Percentiles rank a stretch among this genome's conserved stretches.
phyloP scores from a whole-genome alignment of 805 yeast genomes.

The Hanseniaspora clermontiae region DNA sequence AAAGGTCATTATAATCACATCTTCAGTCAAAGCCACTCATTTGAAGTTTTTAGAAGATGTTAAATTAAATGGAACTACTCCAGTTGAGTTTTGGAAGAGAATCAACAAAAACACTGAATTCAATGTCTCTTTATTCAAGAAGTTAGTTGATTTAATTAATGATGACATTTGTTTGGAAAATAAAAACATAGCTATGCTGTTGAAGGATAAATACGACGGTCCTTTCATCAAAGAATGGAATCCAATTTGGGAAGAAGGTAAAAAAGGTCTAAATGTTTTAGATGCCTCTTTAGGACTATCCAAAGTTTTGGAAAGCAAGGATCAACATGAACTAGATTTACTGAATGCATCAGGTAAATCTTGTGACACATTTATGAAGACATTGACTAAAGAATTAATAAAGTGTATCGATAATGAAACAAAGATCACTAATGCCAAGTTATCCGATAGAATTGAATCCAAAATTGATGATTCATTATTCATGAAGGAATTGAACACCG shows the following conservation, averaged over 20 bases:
- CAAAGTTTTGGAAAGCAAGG: conserved; percentile 58
- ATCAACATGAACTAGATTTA: conserved; percentile 57
- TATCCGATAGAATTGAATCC: conserved; percentile 65
- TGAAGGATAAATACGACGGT: conserved; percentile 70
- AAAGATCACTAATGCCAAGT: conserved; percentile 55
- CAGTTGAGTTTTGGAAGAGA: conserved; percentile 53
- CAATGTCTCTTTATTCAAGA: conserved; percentile 51
- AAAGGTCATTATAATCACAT: conserved; percentile 55
- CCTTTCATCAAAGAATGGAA: conserved; percentile 77
- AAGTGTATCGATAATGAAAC: conserved; percentile 75
- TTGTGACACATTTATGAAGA: conserved; percentile 65
- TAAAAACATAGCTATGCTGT: conserved; percentile 49
- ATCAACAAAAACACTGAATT: conserved; percentile 64
- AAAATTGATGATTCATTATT: conserved; percentile 71
- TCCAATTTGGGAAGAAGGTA: conserved; percentile 30
- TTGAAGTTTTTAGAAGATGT: conserved; percentile 29
- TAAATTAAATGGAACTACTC: conserved; percentile 39
- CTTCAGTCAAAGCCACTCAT: conserved; percentile 75
- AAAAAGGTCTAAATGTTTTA: conserved; percentile 31
- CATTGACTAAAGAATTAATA: conserved; percentile 79
- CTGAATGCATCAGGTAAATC: conserved; percentile 63
- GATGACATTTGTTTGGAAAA: conserved; percentile 24
- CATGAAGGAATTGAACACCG: conserved; percentile 43
- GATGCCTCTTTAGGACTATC: conserved; percentile 47
- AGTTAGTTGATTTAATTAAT: conserved; percentile 38